These are phyloP conservation scores for Yamadazyma diospyri DNA, from an alignment of 1,139 yeast species.

Conservation along the genomic window DNA sequence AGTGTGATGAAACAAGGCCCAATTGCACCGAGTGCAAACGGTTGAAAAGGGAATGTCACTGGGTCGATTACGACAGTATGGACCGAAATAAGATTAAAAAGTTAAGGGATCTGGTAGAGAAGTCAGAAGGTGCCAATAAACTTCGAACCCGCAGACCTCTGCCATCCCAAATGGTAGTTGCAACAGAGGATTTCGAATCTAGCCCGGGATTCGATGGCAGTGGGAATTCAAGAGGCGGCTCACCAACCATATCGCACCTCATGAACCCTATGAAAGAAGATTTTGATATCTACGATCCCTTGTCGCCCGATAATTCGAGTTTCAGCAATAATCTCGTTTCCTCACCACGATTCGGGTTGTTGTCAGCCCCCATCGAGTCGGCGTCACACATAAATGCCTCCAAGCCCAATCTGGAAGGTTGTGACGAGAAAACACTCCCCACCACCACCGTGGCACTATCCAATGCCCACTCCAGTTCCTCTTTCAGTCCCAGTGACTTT, in stretches of 20 bases:
- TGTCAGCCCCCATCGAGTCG: neutral
- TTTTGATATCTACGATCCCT: slow-evolving; percentile 4
- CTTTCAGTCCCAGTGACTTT: slow-evolving; percentile 6
- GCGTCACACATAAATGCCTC: neutral
- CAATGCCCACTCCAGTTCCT: neutral
- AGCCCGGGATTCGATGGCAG: neutral
- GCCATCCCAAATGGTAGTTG: neutral
- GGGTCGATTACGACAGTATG: slow-evolving; percentile 27
- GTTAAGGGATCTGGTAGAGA: slow-evolving; percentile 19
- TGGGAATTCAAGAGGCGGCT: slow-evolving; percentile 5
- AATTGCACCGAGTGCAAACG: slow-evolving; percentile 57
- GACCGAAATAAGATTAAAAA: slow-evolving; percentile 8
- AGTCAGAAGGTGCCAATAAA: slow-evolving; percentile 30
- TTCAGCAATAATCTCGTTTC: neutral
- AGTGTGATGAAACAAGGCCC: slow-evolving; percentile 67
- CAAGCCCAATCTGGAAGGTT: neutral
- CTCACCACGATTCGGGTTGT: neutral
- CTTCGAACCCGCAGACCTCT: slow-evolving; percentile 27
- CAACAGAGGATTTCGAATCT: neutral
- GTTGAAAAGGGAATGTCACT: slow-evolving; percentile 49
- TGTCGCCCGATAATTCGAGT: slow-evolving; percentile 7
- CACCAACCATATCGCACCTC: slow-evolving; percentile 10
- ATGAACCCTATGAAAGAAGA: slow-evolving; percentile 8
- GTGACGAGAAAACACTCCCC: neutral
- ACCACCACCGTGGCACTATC: neutral